Evolutionary conservation across 768 basidiomycete species (phyloP).

Genomic region (Tricholoma flavovirens): DNA sequence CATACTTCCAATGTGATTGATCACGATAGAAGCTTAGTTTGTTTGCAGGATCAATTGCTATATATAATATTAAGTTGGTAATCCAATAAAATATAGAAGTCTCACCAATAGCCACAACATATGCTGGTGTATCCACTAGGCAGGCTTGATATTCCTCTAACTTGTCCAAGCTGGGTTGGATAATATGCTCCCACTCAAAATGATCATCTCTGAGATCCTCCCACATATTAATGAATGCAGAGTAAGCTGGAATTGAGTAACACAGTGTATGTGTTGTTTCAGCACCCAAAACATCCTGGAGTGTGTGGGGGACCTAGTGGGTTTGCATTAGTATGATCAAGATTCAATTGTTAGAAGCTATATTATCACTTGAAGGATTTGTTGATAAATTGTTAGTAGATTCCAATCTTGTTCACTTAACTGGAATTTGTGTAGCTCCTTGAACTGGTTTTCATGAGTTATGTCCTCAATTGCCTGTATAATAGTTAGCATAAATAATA

Average conservation of each 20-base stretch:
- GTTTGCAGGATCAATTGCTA: not conserved
- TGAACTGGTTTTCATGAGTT: conserved; percentile 9
- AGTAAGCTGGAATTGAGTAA: conserved; percentile 22
- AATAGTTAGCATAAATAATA: conserved; percentile 1
- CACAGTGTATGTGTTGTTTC: conserved; percentile 14
- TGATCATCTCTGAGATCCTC: conserved; percentile 6
- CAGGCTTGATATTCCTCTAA: conserved; percentile 17
- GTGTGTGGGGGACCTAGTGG: conserved; percentile 22
- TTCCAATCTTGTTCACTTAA: conserved; percentile 21
- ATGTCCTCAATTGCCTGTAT: conserved; percentile 22
- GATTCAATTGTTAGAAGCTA: conserved; percentile 10
- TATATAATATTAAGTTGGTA: not conserved
- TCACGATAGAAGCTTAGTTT: not conserved
- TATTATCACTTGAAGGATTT: conserved; percentile 21
- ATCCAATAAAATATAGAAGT: not conserved
- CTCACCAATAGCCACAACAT: conserved; percentile 19
- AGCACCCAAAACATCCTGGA: conserved; percentile 19
- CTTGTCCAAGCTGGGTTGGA: conserved; percentile 26
- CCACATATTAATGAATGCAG: conserved; percentile 21
- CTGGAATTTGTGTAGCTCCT: conserved; percentile 19
- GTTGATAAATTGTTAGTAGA: conserved; percentile 14
- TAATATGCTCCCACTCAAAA: conserved; percentile 10
- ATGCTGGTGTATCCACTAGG: conserved; percentile 17
- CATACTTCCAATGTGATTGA: not conserved
- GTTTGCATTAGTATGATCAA: not conserved